phyloP scores from a whole-genome alignment of 1,284 basidiomycete species.

The Chalciporus sp. region DNA sequence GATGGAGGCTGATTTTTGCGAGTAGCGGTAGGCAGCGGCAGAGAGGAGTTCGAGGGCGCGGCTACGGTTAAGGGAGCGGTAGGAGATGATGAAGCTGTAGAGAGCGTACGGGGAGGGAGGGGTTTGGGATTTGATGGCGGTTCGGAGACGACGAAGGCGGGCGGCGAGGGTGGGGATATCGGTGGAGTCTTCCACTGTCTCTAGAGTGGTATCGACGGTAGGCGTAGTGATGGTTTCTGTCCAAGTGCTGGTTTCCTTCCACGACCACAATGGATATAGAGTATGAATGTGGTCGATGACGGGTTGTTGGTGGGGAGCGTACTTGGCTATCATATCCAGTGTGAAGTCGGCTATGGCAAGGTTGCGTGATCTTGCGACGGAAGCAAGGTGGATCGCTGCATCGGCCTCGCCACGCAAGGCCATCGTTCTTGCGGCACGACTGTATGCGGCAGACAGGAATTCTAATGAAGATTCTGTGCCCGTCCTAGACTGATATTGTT shows the following conservation, averaged over 20 bases:
- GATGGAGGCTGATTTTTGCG: slow-evolving; percentile 24
- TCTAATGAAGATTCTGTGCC: not conserved
- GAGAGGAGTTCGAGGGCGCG: slow-evolving; percentile 26
- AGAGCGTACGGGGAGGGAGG: slow-evolving; percentile 27
- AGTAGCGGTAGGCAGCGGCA: slow-evolving; percentile 25
- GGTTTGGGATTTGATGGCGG: slow-evolving; percentile 20
- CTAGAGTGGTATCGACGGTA: not conserved
- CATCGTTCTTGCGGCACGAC: slow-evolving; percentile 24
- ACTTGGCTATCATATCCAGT: slow-evolving; percentile 22
- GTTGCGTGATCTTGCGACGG: slow-evolving; percentile 18
- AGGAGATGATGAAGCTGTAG: slow-evolving; percentile 26
- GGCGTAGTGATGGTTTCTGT: not conserved
- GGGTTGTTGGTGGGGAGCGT: slow-evolving; percentile 15
- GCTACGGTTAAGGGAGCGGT: slow-evolving; percentile 25
- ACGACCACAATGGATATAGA: slow-evolving; percentile 18
- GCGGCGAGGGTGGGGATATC: slow-evolving; percentile 16
- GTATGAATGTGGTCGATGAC: slow-evolving; percentile 14
- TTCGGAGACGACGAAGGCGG: slow-evolving; percentile 29
- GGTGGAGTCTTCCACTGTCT: not conserved
- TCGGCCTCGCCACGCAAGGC: slow-evolving; percentile 21
- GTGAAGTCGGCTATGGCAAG: slow-evolving; percentile 28
- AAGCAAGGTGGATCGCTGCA: slow-evolving; percentile 23
- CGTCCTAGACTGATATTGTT: slow-evolving; percentile 8
- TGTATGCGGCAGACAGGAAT: slow-evolving; percentile 20
- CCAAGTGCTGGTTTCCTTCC: not conserved